A percentile compares a stretch with the other conserved stretches of the same genome.
These are phyloP conservation scores for Halenospora varia DNA, from an alignment of 495 filamentous ascomycete genomes.

Conservation along the genomic window DNA sequence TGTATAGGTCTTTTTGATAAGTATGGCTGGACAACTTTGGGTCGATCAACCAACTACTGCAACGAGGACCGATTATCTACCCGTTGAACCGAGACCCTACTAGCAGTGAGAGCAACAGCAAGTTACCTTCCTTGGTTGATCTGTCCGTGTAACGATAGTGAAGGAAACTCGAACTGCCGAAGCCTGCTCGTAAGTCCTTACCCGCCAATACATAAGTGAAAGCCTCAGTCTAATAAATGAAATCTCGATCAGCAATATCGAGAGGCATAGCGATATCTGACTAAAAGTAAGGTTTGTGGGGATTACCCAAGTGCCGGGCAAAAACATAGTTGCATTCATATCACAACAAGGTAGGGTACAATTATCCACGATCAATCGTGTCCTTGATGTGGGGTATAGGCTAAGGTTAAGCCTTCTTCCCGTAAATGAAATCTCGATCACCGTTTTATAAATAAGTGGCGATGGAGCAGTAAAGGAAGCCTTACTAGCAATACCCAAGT, in stretches of 20 bases:
- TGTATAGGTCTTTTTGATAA: not conserved
- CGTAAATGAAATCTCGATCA: conserved; percentile 1
- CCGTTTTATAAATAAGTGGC: not conserved
- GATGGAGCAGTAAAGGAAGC: not conserved
- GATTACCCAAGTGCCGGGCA: not conserved
- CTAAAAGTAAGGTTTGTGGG: not conserved
- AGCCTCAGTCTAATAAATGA: conserved; percentile 1
- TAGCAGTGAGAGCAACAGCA: not conserved
- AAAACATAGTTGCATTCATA: not conserved
- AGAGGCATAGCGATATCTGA: not conserved
- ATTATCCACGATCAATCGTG: not conserved
- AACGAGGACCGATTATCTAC: not conserved
- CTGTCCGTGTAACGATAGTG: not conserved
- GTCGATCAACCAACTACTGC: not conserved
- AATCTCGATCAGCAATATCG: not conserved
- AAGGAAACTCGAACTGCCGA: not conserved
- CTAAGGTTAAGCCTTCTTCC: not conserved
- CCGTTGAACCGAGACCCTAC: not conserved
- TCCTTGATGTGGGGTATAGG: not conserved
- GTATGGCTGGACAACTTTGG: not conserved
- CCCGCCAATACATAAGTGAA: not conserved
- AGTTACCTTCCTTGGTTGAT: not conserved
- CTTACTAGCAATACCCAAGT: conserved; percentile 1
- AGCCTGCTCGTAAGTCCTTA: not conserved
- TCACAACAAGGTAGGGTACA: not conserved